Percentiles rank a stretch among this genome's conserved stretches.
phyloP scores from a whole-genome alignment of 2,329 filamentous ascomycete genomes.

The Chaetomiaceae sp. region DNA sequence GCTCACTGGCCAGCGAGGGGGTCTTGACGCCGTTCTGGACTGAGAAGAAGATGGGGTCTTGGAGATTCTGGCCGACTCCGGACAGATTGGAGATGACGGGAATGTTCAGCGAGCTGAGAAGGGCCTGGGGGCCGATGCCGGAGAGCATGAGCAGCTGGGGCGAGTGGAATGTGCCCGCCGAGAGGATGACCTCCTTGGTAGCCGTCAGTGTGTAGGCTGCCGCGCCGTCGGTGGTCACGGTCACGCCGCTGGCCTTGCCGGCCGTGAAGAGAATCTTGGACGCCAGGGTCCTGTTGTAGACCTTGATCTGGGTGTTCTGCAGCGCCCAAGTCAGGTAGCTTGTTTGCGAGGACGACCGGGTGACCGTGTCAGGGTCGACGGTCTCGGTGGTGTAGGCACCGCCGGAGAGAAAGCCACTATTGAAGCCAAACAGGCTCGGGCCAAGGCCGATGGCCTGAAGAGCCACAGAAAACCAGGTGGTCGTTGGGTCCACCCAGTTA shows the following conservation, averaged over 20 bases:
- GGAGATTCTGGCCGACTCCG: constrained; percentile 47
- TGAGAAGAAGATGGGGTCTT: neutral
- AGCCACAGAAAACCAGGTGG: neutral
- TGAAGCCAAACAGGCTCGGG: neutral
- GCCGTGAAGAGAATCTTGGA: neutral
- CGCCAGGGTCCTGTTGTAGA: neutral
- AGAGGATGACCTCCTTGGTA: constrained; percentile 37
- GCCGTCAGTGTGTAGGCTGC: neutral
- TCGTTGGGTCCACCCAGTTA: neutral
- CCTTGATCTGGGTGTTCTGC: neutral
- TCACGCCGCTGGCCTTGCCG: neutral
- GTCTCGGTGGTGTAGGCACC: neutral
- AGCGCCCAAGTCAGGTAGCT: neutral
- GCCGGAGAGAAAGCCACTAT: neutral
- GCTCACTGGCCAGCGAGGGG: neutral
- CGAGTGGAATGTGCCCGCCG: constrained; percentile 36
- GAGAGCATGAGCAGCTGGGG: constrained; percentile 39
- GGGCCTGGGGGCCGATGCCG: constrained; percentile 33
- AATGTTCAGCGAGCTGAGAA: constrained; percentile 38
- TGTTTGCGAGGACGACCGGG: neutral
- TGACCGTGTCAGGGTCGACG: neutral
- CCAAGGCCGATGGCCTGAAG: neutral
- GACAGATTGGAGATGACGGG: constrained; percentile 48
- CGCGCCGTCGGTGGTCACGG: neutral
- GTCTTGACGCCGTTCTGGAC: neutral